These are phyloP conservation scores for Pilasporangium apinafurcum DNA, from an alignment of 352 stramenopile species.

Conservation along the genomic window DNA sequence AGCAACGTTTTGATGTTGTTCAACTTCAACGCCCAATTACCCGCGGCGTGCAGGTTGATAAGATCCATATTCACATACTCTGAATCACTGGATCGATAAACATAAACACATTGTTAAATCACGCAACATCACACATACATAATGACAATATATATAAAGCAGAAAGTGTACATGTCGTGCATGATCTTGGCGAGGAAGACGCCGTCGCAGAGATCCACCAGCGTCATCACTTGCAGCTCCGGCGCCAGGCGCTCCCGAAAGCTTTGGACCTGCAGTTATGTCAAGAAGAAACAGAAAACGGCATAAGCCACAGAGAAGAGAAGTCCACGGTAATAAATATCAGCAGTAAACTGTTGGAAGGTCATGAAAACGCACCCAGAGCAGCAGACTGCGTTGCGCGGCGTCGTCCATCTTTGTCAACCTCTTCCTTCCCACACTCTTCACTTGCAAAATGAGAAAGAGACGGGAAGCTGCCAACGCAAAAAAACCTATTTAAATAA, in stretches of 20 bases:
- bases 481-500: too few relatives aligned
- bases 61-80: conserved; percentile 78
- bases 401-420: conserved; percentile 83
- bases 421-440: too few relatives aligned
- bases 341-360: neutral
- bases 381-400: conserved; percentile 64
- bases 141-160: neutral
- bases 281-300: neutral
- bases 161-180: conserved; percentile 68
- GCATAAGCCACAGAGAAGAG: neutral
- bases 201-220: conserved; percentile 68
- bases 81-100: conserved; percentile 36
- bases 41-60: conserved; percentile 47
- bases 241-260: conserved; percentile 52
- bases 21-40: conserved; percentile 72
- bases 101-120: neutral
- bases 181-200: conserved; percentile 82
- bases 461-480: too few relatives aligned
- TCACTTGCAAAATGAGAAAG: too few relatives aligned
- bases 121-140: neutral
- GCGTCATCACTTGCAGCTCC: conserved; percentile 25
- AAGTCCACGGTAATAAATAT: neutral
- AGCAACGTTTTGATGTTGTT: conserved; percentile 80
- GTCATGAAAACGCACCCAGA: conserved; percentile 42
- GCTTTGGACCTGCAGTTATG: conserved; percentile 61